Evolutionary conservation across 768 basidiomycete genomes (phyloP).

Genomic region (Saitozyma podzolica): DNA sequence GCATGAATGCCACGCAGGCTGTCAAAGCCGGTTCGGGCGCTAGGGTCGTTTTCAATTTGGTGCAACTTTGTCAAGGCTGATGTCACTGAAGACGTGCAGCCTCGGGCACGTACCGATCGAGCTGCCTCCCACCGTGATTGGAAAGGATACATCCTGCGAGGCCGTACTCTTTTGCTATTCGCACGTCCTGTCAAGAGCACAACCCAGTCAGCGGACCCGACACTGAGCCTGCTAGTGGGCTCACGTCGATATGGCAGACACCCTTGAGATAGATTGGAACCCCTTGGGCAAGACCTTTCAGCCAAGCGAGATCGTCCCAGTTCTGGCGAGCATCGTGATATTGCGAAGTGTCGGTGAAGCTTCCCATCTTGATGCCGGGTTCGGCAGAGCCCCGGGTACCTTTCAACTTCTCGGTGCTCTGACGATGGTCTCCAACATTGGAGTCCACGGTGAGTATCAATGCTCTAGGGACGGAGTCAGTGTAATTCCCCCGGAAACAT

Average conservation of each 20-base stretch:
- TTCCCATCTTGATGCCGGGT: slow-evolving; percentile 42
- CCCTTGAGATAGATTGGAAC: slow-evolving; percentile 58
- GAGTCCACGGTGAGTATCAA: slow-evolving; percentile 91
- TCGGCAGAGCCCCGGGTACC: slow-evolving; percentile 35
- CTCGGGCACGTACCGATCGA: slow-evolving; percentile 27
- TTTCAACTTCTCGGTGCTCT: slow-evolving; percentile 42
- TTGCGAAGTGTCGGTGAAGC: slow-evolving; percentile 28
- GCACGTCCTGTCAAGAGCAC: slow-evolving; percentile 63
- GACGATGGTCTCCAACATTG: slow-evolving; percentile 56
- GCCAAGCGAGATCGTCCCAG: slow-evolving; percentile 50
- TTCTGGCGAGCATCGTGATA: slow-evolving; percentile 47
- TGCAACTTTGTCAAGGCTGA: background rate
- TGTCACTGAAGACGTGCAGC: background rate
- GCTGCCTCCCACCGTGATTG: slow-evolving; percentile 62
- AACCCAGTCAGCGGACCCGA: slow-evolving; percentile 3
- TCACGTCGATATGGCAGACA: slow-evolving; percentile 56
- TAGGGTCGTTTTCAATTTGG: background rate
- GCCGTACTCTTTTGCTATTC: slow-evolving; percentile 79
- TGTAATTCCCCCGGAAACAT: background rate
- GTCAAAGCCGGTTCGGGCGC: slow-evolving; percentile 54
- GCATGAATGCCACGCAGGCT: slow-evolving; percentile 55
- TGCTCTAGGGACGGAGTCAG: slow-evolving; percentile 59
- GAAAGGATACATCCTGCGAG: slow-evolving; percentile 56
- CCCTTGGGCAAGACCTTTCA: slow-evolving; percentile 51
- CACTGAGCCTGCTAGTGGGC: slow-evolving; percentile 3